A percentile compares a stretch with the other conserved stretches of the same genome.
These are phyloP conservation scores for Cytospora mali DNA, from an alignment of 2,329 filamentous ascomycete genomes.

Conservation along the genomic window DNA sequence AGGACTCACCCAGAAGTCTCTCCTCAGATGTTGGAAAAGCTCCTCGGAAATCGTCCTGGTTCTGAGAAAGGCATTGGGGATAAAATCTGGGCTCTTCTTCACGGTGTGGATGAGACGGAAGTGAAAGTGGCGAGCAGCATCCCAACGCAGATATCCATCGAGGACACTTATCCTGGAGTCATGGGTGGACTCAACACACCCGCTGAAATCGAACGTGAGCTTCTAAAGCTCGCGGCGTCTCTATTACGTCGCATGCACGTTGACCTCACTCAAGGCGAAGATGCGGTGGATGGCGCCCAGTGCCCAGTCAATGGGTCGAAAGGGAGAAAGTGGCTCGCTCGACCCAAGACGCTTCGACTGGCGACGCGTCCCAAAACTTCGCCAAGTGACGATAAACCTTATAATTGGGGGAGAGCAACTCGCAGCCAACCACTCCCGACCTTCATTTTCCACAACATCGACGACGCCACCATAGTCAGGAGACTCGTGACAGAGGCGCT, in stretches of 20 bases:
- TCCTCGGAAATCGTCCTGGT: slow-evolving; percentile 68
- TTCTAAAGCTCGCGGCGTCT: slow-evolving; percentile 68
- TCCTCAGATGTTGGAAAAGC: slow-evolving; percentile 63
- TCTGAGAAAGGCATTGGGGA: slow-evolving; percentile 70
- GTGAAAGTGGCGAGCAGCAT: slow-evolving; percentile 72
- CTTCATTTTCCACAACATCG: slow-evolving; percentile 65
- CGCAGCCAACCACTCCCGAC: slow-evolving; percentile 72
- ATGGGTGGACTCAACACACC: slow-evolving; percentile 66
- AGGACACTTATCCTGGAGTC: slow-evolving; percentile 74
- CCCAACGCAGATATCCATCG: slow-evolving; percentile 89
- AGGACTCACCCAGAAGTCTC: slow-evolving; percentile 65
- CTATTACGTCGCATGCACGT: slow-evolving; percentile 76
- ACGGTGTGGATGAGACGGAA: slow-evolving; percentile 76
- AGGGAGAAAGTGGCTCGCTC: slow-evolving; percentile 68
- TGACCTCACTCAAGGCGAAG: slow-evolving; percentile 66
- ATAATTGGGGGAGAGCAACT: slow-evolving; percentile 71
- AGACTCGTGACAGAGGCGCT: slow-evolving; percentile 70
- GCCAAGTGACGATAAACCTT: slow-evolving; percentile 47
- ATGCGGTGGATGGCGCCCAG: slow-evolving; percentile 36
- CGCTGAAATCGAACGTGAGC: slow-evolving; percentile 66
- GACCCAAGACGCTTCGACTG: slow-evolving; percentile 79
- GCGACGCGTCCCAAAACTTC: slow-evolving; percentile 64
- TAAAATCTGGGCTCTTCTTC: slow-evolving; percentile 75
- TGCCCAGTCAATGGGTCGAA: slow-evolving; percentile 19
- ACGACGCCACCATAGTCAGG: slow-evolving; percentile 63